A percentile compares a stretch with the other conserved stretches of the same genome.
phyloP scores from a whole-genome alignment of 2,329 filamentous ascomycete genomes.

The Xylariaceae sp. region DNA sequence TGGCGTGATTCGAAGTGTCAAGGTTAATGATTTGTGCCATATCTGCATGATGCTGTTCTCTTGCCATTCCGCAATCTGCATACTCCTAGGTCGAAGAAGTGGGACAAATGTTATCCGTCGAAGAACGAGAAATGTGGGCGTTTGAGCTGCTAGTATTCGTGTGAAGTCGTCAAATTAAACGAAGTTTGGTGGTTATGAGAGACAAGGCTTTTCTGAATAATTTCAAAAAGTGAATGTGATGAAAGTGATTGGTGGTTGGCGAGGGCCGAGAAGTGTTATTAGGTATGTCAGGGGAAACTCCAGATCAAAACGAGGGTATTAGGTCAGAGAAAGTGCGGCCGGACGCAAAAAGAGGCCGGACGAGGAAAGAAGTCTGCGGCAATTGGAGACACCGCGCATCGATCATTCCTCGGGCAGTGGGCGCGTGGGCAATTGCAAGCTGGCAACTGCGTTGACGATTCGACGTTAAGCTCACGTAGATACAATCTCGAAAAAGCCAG shows the following conservation, averaged over 20 bases:
- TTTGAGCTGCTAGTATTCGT: slow-evolving; percentile 22
- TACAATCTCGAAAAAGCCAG: no score
- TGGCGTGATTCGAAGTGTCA: slow-evolving; percentile 12
- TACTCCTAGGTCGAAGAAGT: slow-evolving; percentile 17
- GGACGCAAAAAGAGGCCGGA: background rate
- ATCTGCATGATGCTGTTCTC: slow-evolving; percentile 26
- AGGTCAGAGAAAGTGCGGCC: slow-evolving; percentile 30
- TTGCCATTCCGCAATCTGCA: slow-evolving; percentile 29
- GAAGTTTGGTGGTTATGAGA: slow-evolving; percentile 26
- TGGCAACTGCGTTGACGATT: no score
- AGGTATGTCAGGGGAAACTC: slow-evolving; percentile 15
- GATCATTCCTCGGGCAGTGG: no score
- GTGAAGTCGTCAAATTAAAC: slow-evolving; percentile 24
- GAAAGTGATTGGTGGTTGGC: slow-evolving; percentile 17
- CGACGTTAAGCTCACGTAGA: no score
- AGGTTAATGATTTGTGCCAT: slow-evolving; percentile 18
- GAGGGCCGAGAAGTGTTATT: background rate
- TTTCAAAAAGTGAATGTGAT: slow-evolving; percentile 19
- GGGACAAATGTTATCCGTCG: no score
- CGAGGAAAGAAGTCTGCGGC: slow-evolving; percentile 11
- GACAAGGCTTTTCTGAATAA: slow-evolving; percentile 12
- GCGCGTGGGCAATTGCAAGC: no score
- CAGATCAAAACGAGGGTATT: slow-evolving; percentile 28
- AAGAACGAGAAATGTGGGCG: slow-evolving; percentile 1
- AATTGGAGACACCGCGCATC: no score